Evolutionary conservation across 1,139 yeast species (phyloP).

Genomic region (Yamadazyma kanchanaburiensis): DNA sequence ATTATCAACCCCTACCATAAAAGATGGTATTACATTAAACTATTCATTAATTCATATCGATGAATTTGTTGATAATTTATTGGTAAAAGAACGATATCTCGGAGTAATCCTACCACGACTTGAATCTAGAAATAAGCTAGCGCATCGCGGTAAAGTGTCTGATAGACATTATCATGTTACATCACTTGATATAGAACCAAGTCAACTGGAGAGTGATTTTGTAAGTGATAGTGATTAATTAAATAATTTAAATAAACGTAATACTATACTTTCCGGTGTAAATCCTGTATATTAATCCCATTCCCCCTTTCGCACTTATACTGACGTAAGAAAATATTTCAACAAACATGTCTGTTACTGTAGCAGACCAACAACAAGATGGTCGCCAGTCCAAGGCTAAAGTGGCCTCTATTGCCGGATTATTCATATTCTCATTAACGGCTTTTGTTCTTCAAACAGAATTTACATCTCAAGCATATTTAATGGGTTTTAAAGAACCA

Average conservation of each 20-base stretch:
- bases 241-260: neutral
- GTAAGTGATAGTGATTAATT: constrained; percentile 13
- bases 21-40: constrained; percentile 21
- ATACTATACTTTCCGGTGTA: constrained; percentile 1
- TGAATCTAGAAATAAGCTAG: constrained; percentile 31
- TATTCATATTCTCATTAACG: constrained; percentile 58
- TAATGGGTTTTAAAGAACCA: constrained; percentile 64
- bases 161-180: constrained; percentile 31
- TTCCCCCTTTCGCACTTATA: too few relatives aligned
- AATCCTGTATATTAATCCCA: constrained; percentile 20
- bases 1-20: constrained; percentile 24
- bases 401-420: constrained; percentile 49
- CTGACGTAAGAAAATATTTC: too few relatives aligned
- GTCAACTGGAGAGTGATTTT: constrained; percentile 6
- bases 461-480: constrained; percentile 69
- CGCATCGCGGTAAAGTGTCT: constrained; percentile 35
- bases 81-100: constrained; percentile 48
- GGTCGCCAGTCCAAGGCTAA: constrained; percentile 29
- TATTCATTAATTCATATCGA: constrained; percentile 50
- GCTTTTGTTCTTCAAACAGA: constrained; percentile 81
- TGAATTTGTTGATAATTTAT: constrained; percentile 54
- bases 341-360: constrained; percentile 12
- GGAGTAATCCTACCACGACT: constrained; percentile 63
- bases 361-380: constrained; percentile 10
- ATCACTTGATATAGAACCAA: constrained; percentile 4